Evolutionary conservation across 2,329 filamentous ascomycete genomes (phyloP).

Genomic region (Paecilomyces variotii): DNA sequence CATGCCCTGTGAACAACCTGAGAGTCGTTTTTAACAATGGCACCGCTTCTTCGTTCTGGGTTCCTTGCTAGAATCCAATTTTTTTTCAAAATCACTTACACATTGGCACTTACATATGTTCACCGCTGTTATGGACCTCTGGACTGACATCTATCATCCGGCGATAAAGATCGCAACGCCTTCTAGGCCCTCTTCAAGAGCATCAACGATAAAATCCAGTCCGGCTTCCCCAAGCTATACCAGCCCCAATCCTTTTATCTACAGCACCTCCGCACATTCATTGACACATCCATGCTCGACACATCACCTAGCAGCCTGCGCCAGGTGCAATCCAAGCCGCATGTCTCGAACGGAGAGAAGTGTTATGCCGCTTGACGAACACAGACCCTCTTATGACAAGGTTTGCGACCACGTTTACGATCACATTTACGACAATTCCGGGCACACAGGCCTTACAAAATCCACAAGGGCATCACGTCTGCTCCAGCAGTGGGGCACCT

Average conservation of each 20-base stretch:
- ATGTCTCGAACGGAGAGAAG: background rate
- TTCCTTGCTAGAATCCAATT: background rate
- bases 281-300: conserved; percentile 15
- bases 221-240: conserved; percentile 10
- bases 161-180: background rate
- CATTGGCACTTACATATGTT: background rate
- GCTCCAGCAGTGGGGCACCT: background rate
- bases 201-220: background rate
- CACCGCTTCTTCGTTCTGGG: background rate
- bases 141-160: background rate
- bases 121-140: background rate
- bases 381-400: background rate
- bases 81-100: background rate
- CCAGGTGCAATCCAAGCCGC: conserved; percentile 8
- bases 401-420: background rate
- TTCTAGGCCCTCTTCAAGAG: background rate
- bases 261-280: conserved; percentile 11
- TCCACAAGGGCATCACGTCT: background rate
- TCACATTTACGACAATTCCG: background rate
- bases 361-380: background rate
- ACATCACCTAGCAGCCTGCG: conserved; percentile 10
- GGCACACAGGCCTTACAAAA: background rate
- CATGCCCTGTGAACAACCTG: background rate
- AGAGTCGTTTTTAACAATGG: background rate
- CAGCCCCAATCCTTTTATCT: conserved; percentile 14